Percentiles rank a stretch among this genome's conserved stretches.
phyloP scores from a whole-genome alignment of 805 yeast species.

The Metschnikowia koreensis region DNA sequence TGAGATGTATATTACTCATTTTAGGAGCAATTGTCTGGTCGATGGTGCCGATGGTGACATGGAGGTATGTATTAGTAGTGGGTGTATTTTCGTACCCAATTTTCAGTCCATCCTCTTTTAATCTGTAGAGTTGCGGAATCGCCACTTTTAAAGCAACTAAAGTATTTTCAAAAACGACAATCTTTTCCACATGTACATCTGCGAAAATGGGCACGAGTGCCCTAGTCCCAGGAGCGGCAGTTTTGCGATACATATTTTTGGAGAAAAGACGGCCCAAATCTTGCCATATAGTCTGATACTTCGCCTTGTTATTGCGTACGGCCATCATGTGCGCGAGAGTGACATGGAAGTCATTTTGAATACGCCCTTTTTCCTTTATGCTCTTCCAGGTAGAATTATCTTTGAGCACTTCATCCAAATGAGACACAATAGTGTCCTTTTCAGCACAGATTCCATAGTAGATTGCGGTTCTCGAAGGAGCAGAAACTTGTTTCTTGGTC shows the following conservation, averaged over 20 bases:
- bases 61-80: conserved; percentile 42
- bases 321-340: conserved; percentile 53
- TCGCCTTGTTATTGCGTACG: conserved; percentile 10
- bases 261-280: conserved; percentile 12
- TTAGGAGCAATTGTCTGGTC: conserved; percentile 11
- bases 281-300: conserved; percentile 8
- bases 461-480: conserved; percentile 7
- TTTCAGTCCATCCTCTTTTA: conserved; percentile 8
- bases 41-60: conserved; percentile 70
- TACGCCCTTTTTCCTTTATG: conserved; percentile 30
- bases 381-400: conserved; percentile 19
- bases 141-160: conserved; percentile 54
- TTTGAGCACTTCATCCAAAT: conserved; percentile 15
- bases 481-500: conserved; percentile 34
- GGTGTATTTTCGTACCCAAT: conserved; percentile 25
- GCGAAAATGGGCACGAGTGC: conserved; percentile 25
- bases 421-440: neutral
- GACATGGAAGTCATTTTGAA: conserved; percentile 62
- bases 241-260: conserved; percentile 20
- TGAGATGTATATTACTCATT: conserved; percentile 15
- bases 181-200: conserved; percentile 38
- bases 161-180: conserved; percentile 48
- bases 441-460: conserved; percentile 14
- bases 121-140: conserved; percentile 21
- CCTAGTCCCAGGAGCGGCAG: conserved; percentile 25